Evolutionary conservation across 192 early-diverging fungal genomes (phyloP), one percentile per base, ranked within the genome.

Genomic region (Mortierella antarctica): DNA sequence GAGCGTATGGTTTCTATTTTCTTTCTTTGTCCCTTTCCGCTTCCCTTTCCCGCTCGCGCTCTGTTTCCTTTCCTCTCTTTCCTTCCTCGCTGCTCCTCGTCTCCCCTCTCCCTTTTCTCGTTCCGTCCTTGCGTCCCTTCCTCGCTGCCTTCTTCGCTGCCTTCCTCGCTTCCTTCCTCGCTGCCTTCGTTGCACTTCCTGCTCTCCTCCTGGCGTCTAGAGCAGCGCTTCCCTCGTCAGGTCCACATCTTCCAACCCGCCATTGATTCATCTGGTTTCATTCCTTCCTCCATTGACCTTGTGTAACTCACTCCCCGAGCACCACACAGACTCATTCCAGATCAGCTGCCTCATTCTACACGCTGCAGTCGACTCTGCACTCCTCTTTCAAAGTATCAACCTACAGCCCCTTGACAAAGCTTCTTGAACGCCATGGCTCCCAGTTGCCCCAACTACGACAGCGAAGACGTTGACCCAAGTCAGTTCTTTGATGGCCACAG

Each of bases 401-500:
- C 4, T 18, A n/a, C 20, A 41, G 15, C 40, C 11, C 20, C 44
- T 46, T 54, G 31, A 20, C 13, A 57, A 6, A 57, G 55, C 31
- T 31, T 2, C 31, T 61, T 41, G 21, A 8, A 8, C 11, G 50
- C 13, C 10, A 67, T 67, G 65, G 67, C 67, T n/a, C 67, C 74
- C 2, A 45, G n/a, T 5, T 80, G 77, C 39, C 77, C 77, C 18
- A 46, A 55, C 23, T 62, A 49, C 39, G 77, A 80, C 48, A 50
- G 13, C 7, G 65, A 68, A 14, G 14, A 42, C 20, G 63, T 70
- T 41, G 77, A 80, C 46, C 77, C 77, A 1, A 18, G 13, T 17
- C 41, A 65, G 57, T 80, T 80, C 70, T 64, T 68, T 64, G 65
- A 72, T 54, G 77, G 70, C 13, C 40, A 67, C 9, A 72, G 64